Percentiles rank a stretch among this genome's conserved stretches.
phyloP scores from a whole-genome alignment of 768 basidiomycete species.

The Auricularia sp. region DNA sequence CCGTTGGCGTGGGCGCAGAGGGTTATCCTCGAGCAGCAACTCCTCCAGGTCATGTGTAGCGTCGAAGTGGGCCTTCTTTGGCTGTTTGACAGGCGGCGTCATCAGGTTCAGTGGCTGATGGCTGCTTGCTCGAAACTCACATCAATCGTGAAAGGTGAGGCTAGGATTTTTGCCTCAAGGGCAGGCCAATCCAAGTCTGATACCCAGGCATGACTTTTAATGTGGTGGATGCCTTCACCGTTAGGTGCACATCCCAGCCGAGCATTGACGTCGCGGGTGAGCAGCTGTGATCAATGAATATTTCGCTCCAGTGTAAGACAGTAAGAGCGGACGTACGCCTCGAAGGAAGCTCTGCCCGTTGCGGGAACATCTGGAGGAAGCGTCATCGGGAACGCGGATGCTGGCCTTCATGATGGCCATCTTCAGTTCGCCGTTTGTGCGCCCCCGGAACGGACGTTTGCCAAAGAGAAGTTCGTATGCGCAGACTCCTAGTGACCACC shows the following conservation, averaged over 20 bases:
- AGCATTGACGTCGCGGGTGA: constrained; percentile 74
- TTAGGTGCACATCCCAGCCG: constrained; percentile 75
- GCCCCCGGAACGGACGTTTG: constrained; percentile 83
- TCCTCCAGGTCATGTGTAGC: constrained; percentile 98
- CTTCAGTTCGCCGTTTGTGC: constrained; percentile 86
- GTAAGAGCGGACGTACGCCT: constrained; percentile 43
- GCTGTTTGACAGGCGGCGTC: constrained; percentile 36
- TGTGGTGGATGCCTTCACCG: constrained; percentile 69
- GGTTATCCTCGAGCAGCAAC: constrained; percentile 90
- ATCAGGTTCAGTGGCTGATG: neutral
- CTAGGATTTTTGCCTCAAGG: constrained; percentile 30
- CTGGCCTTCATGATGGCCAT: constrained; percentile 81
- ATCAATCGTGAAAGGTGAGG: constrained; percentile 39
- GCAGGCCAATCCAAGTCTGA: constrained; percentile 32
- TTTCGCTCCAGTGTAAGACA: neutral
- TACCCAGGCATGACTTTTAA: constrained; percentile 47
- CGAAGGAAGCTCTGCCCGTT: constrained; percentile 70
- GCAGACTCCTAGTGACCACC: constrained; percentile 95
- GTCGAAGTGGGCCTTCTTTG: constrained; percentile 99
- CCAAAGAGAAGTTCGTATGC: constrained; percentile 89
- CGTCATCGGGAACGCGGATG: constrained; percentile 83
- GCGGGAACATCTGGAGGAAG: constrained; percentile 64
- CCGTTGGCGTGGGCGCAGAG: constrained; percentile 86
- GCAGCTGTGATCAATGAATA: constrained; percentile 40
- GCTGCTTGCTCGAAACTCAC: constrained; percentile 26